These are phyloP conservation scores for Endotrypanum monterogeii DNA, from an alignment of 208 protist species.

Conservation along the genomic window DNA sequence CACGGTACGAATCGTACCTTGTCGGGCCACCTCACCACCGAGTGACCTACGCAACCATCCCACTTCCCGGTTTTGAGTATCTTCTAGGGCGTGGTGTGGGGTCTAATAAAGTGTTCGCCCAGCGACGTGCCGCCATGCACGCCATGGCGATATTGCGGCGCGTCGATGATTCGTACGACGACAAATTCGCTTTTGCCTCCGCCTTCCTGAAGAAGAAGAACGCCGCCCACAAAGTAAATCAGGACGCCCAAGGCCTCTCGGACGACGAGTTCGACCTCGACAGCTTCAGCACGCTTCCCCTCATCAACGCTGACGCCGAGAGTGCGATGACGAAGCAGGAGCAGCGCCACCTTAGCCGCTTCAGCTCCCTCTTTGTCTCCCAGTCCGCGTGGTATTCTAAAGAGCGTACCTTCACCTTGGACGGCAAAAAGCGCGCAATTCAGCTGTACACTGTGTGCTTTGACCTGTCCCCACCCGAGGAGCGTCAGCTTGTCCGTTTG, in stretches of 20 bases:
- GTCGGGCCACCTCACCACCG: constrained; percentile 58
- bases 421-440: constrained; percentile 64
- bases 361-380: neutral
- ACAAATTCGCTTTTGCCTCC: constrained; percentile 6
- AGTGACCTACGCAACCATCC: constrained; percentile 54
- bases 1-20: constrained; percentile 41
- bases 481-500: constrained; percentile 36
- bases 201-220: neutral
- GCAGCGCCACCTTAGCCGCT: neutral
- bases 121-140: constrained; percentile 81
- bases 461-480: constrained; percentile 40
- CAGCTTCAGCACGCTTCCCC: constrained; percentile 26
- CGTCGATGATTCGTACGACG: constrained; percentile 74
- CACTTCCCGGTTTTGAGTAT: constrained; percentile 69
- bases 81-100: constrained; percentile 68
- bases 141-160: constrained; percentile 65
- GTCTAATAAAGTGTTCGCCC: constrained; percentile 47
- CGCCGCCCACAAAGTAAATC: neutral
- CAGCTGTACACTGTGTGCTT: constrained; percentile 71
- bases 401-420: constrained; percentile 28
- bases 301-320: constrained; percentile 17
- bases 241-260: neutral
- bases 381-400: constrained; percentile 1
- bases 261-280: constrained; percentile 34
- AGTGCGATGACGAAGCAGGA: neutral